phyloP scores from a whole-genome alignment of 768 basidiomycete genomes.

The Leccinellum albellum region DNA sequence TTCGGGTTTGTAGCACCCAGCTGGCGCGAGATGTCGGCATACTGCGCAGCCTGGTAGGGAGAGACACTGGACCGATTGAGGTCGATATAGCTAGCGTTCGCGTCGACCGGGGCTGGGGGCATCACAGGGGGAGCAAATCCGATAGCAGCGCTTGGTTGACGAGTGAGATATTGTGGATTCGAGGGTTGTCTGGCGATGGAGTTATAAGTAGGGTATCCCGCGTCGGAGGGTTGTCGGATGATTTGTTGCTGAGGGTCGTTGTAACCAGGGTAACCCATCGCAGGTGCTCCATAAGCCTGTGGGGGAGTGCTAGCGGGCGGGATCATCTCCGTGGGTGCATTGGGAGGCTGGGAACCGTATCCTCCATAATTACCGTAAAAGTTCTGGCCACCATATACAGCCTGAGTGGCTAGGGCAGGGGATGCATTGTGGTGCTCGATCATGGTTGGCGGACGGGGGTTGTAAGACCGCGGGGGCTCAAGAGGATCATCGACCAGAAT shows the following conservation, averaged over 20 bases:
- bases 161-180: slow-evolving; percentile 20
- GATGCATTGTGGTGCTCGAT: slow-evolving; percentile 45
- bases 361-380: slow-evolving; percentile 25
- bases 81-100: slow-evolving; percentile 53
- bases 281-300: slow-evolving; percentile 21
- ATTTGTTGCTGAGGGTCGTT: slow-evolving; percentile 26
- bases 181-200: slow-evolving; percentile 23
- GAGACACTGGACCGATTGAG: slow-evolving; percentile 66
- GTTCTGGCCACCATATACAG: slow-evolving; percentile 18
- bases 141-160: slow-evolving; percentile 14
- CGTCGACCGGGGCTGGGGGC: slow-evolving; percentile 16
- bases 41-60: slow-evolving; percentile 73
- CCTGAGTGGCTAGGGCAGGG: slow-evolving; percentile 25
- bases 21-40: slow-evolving; percentile 62
- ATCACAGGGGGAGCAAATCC: slow-evolving; percentile 8
- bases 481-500: slow-evolving; percentile 54
- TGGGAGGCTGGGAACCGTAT: slow-evolving; percentile 22
- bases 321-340: slow-evolving; percentile 14
- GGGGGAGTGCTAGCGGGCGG: slow-evolving; percentile 12
- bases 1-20: slow-evolving; percentile 37
- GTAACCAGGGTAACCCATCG: slow-evolving; percentile 23
- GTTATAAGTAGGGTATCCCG: slow-evolving; percentile 23
- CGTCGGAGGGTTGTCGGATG: slow-evolving; percentile 15
- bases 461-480: slow-evolving; percentile 37
- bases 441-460: slow-evolving; percentile 64